Evolutionary conservation across 805 yeast species (phyloP), one percentile per base, ranked within the genome.

Genomic region (Saccharomycopsis fermentans): DNA sequence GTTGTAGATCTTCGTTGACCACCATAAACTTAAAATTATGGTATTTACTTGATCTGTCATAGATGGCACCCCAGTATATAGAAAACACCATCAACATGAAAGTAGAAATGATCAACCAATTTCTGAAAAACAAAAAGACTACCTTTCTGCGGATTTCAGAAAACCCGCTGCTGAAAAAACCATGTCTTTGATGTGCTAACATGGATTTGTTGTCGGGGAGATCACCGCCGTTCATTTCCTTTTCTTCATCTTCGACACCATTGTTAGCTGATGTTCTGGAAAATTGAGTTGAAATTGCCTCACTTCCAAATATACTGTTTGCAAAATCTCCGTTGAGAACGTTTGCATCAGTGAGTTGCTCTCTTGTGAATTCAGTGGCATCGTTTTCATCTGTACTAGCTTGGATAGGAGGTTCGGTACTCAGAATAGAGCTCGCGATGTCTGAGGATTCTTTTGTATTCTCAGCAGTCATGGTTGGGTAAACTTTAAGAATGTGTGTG

Each of bases 191-290:
- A 29, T 34, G 50, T 26, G 24, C 19, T 2, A n/a, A 27, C 5
- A 32, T 24, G 2, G 53, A 16, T 8, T 8, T 29, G 24, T 27
- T 50, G 24, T 50, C 35, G n/a, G 19, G 17, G n/a, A 6, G 21
- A 50, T 4, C 37, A 14, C 24, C 37, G 21, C 24, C 17, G 16
- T 8, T 16, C 6, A 12, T 17, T 29, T 6, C 8, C 17, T 43
- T 54, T 14, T 27, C 39, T 24, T 36, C 37, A 19, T 36, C 55
- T 4, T 39, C 36, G 19, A 14, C 16, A 21, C 16, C 16, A 24
- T 91, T 97, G 70, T 91, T 97, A 0, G 89, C 95, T 21, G 88
- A 68, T 55, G 96, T 70, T 8, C 88, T 59, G 1, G 89, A 69
- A 59, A 3, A 62, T 55, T 1, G 62, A 4, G 19, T 24, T 26